Evolutionary conservation across 2,329 filamentous ascomycete species (phyloP).

Genomic region (Sordariomycetes sp.): DNA sequence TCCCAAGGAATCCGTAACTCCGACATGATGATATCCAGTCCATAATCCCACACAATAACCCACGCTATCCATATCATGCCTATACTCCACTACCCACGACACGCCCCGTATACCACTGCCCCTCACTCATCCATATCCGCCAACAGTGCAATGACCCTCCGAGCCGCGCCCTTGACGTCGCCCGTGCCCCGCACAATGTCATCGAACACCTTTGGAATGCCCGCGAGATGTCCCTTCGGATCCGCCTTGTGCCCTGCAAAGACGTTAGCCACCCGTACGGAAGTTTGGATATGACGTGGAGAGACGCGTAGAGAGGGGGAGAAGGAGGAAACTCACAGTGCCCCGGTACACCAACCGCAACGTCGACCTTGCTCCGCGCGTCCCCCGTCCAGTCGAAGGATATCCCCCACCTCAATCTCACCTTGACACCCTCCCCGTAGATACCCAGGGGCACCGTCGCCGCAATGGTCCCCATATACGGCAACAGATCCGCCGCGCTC

Average conservation of each 20-base stretch:
- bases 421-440: conserved; percentile 22
- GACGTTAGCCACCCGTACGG: background rate
- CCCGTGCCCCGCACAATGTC: conserved; percentile 34
- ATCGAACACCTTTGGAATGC: conserved; percentile 47
- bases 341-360: conserved; percentile 41
- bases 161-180: conserved; percentile 1
- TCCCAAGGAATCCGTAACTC: background rate
- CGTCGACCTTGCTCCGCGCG: conserved; percentile 42
- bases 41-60: background rate
- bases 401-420: conserved; percentile 46
- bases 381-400: conserved; percentile 63
- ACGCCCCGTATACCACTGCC: background rate
- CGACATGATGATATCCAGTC: background rate
- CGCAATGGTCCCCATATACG: conserved; percentile 37
- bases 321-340: conserved; percentile 40
- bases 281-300: too few species aligned
- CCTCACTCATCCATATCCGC: conserved; percentile 19
- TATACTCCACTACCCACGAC: background rate
- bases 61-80: background rate
- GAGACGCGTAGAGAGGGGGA: background rate
- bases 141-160: conserved; percentile 3
- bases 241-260: conserved; percentile 46
- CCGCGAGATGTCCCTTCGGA: conserved; percentile 36
- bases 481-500: conserved; percentile 32
- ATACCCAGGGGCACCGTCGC: conserved; percentile 21